phyloP scores from a whole-genome alignment of 176 grass and related monocot species.

The Sorghum bicolor region DNA sequence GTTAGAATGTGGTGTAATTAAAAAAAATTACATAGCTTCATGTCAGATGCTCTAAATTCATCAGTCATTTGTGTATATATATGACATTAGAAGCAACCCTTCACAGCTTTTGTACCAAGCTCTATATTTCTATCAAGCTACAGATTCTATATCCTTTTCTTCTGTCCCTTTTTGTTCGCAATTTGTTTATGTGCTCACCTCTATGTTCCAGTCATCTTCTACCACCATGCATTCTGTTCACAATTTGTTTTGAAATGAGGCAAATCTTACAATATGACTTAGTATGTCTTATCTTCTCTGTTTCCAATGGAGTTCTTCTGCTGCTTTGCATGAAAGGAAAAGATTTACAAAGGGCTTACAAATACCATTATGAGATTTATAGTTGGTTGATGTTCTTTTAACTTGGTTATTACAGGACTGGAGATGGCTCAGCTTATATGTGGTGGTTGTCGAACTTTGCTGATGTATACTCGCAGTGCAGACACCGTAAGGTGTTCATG shows the following conservation, averaged over 20 bases:
- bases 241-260: not conserved
- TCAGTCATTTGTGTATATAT: not conserved
- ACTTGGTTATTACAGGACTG: conserved; percentile 46
- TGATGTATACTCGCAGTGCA: conserved; percentile 79
- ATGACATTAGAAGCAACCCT: not conserved
- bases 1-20: not conserved
- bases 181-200: not conserved
- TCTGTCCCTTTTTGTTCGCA: not conserved
- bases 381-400: not conserved
- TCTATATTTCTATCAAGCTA: not conserved
- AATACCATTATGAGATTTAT: not conserved
- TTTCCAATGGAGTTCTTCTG: not conserved
- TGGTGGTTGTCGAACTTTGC: conserved; percentile 75
- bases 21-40: not conserved
- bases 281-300: not conserved
- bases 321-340: not conserved
- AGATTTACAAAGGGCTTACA: not conserved
- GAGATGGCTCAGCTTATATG: conserved; percentile 91
- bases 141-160: not conserved
- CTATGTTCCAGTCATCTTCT: not conserved
- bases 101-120: not conserved
- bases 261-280: not conserved
- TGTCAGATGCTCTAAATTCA: too few species aligned
- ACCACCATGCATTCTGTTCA: not conserved
- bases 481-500: conserved; percentile 87